Percentiles rank a stretch among this genome's conserved stretches.
phyloP scores from a whole-genome alignment of 202 grass and related monocot species.

The Hordeum pubiflorum region DNA sequence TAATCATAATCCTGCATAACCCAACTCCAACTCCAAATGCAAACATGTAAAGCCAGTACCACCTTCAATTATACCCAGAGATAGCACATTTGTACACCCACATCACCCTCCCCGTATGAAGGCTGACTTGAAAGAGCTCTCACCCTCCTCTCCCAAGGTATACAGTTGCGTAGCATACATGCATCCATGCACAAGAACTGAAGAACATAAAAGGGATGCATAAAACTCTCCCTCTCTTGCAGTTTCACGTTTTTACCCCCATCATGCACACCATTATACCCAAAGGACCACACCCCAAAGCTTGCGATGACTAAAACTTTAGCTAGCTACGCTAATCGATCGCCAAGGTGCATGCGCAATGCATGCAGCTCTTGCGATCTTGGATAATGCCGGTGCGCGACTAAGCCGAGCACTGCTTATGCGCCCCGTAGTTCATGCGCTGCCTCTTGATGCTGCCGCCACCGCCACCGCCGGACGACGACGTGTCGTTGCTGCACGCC shows the following conservation, averaged over 20 bases:
- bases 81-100: neutral
- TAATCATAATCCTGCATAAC: no score
- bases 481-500: slow-evolving; percentile 43
- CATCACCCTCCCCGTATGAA: neutral
- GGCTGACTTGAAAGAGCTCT: neutral
- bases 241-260: neutral
- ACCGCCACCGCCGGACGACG: slow-evolving; percentile 33
- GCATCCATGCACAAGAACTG: neutral
- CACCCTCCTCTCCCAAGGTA: neutral
- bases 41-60: neutral
- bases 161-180: neutral
- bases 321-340: slow-evolving; percentile 22
- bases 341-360: slow-evolving; percentile 23
- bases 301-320: slow-evolving; percentile 24
- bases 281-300: slow-evolving; percentile 21
- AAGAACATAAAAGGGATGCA: slow-evolving; percentile 23
- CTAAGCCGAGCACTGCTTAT: slow-evolving; percentile 55
- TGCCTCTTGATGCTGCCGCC: slow-evolving; percentile 70
- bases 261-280: slow-evolving; percentile 36
- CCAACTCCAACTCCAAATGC: no score
- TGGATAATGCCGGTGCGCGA: neutral
- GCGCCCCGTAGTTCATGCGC: slow-evolving; percentile 66
- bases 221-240: slow-evolving; percentile 49
- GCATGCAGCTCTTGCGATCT: neutral
- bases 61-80: neutral